Conservation (phyloP, 331 rosid species). For the Prunus yedoensis region DNA sequence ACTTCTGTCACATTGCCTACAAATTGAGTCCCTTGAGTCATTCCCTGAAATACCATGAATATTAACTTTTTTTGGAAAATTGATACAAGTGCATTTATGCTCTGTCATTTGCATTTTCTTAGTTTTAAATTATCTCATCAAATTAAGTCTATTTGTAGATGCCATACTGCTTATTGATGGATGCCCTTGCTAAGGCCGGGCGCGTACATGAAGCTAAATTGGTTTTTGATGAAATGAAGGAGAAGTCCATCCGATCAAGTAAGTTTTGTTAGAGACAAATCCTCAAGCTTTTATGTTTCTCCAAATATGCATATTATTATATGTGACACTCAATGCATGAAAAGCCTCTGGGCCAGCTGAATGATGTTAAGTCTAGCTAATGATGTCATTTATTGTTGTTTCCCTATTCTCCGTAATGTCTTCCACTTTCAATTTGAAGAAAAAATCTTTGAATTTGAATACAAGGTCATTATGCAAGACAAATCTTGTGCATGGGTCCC, state of each 20-base stretch:
- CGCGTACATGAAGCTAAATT: conserved; percentile 64
- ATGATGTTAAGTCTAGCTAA: background rate
- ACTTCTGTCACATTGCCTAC: background rate
- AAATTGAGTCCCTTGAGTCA: background rate
- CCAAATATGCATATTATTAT: background rate
- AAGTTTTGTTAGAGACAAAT: conserved; percentile 27
- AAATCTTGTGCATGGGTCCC: conserved; percentile 14
- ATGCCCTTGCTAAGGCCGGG: conserved; percentile 86
- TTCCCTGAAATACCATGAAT: background rate
- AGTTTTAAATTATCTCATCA: background rate
- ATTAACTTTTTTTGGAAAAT: background rate
- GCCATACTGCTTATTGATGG: conserved; percentile 86
- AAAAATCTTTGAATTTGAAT: background rate
- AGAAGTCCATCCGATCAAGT: conserved; percentile 62
- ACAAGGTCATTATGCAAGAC: background rate
- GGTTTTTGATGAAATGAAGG: conserved; percentile 62
- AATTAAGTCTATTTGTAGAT: conserved; percentile 47
- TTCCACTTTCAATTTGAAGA: background rate
- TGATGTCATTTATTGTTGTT: background rate
- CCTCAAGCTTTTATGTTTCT: conserved; percentile 13
- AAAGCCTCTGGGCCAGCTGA: background rate
- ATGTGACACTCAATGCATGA: background rate
- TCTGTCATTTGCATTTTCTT: background rate
- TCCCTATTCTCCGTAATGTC: too few relatives aligned
- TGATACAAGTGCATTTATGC: background rate